These are phyloP conservation scores for Gnomoniopsis sp. DNA, from an alignment of 2,329 filamentous ascomycete species.

Conservation along the genomic window DNA sequence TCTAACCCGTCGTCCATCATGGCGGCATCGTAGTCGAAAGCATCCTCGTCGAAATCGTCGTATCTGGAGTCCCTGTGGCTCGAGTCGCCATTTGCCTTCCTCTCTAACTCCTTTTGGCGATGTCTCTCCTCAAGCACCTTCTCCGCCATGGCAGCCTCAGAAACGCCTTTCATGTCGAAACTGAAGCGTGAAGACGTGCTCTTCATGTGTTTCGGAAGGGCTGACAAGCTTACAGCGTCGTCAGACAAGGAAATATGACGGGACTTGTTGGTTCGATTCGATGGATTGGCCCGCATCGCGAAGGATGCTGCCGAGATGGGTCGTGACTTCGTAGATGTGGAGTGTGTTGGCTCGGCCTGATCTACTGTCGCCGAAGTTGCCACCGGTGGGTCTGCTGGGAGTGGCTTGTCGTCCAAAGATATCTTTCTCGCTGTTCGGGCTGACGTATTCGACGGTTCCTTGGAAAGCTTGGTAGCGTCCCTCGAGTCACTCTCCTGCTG, in stretches of 20 bases:
- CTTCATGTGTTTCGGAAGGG: slow-evolving; percentile 63
- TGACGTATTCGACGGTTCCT: slow-evolving; percentile 8
- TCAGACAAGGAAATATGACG: slow-evolving; percentile 52
- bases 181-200: slow-evolving; percentile 79
- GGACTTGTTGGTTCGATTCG: slow-evolving; percentile 41
- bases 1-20: slow-evolving; percentile 64
- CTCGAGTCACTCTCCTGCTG: slow-evolving; percentile 3
- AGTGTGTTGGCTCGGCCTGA: slow-evolving; percentile 26
- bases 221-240: slow-evolving; percentile 41
- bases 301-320: background rate
- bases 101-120: slow-evolving; percentile 62
- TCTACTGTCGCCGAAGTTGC: slow-evolving; percentile 30
- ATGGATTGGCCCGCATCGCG: slow-evolving; percentile 27
- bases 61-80: slow-evolving; percentile 47
- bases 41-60: slow-evolving; percentile 61
- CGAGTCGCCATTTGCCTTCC: slow-evolving; percentile 40
- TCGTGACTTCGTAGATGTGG: slow-evolving; percentile 30
- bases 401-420: slow-evolving; percentile 22
- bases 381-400: slow-evolving; percentile 29
- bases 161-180: slow-evolving; percentile 68
- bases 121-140: slow-evolving; percentile 72
- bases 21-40: slow-evolving; percentile 60
- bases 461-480: background rate
- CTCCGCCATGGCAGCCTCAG: slow-evolving; percentile 57
- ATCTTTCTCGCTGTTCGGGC: slow-evolving; percentile 1